Conservation (phyloP, 2,329 filamentous ascomycete species). For the Penicillium sp. region DNA sequence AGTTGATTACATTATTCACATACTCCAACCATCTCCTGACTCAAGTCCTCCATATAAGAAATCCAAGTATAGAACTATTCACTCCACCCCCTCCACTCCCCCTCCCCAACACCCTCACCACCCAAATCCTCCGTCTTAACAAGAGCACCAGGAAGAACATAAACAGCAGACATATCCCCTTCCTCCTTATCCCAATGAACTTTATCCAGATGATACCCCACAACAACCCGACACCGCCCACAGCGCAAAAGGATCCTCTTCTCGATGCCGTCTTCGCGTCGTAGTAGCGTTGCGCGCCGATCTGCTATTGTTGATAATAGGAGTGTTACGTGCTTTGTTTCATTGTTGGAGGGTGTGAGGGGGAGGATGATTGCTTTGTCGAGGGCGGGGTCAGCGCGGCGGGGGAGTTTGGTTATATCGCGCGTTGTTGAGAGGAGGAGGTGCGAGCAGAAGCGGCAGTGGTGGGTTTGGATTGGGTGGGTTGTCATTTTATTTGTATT, state of each 20-base stretch:
- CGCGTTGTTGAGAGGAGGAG: constrained; percentile 59
- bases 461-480: constrained; percentile 49
- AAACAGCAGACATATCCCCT: constrained; percentile 45
- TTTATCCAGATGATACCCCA: constrained; percentile 60
- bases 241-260: constrained; percentile 59
- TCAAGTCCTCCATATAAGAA: too few relatives aligned
- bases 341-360: constrained; percentile 28
- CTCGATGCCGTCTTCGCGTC: constrained; percentile 62
- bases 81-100: constrained; percentile 36
- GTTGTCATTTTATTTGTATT: neutral
- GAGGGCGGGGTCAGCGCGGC: constrained; percentile 46
- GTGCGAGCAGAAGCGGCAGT: constrained; percentile 61
- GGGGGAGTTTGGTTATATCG: constrained; percentile 50
- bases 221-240: constrained; percentile 55
- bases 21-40: too few relatives aligned
- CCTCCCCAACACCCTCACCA: constrained; percentile 31
- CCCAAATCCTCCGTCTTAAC: constrained; percentile 55
- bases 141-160: constrained; percentile 58
- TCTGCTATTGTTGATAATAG: constrained; percentile 50
- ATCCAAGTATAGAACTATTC: neutral
- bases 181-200: constrained; percentile 40
- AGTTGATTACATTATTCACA: too few relatives aligned
- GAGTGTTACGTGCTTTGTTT: constrained; percentile 44
- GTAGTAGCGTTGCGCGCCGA: constrained; percentile 49
- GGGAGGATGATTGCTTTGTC: constrained; percentile 58